Evolutionary conservation across 495 filamentous ascomycete genomes (phyloP), one percentile per base, ranked within the genome.

Genomic region (Ramalina peruviana): DNA sequence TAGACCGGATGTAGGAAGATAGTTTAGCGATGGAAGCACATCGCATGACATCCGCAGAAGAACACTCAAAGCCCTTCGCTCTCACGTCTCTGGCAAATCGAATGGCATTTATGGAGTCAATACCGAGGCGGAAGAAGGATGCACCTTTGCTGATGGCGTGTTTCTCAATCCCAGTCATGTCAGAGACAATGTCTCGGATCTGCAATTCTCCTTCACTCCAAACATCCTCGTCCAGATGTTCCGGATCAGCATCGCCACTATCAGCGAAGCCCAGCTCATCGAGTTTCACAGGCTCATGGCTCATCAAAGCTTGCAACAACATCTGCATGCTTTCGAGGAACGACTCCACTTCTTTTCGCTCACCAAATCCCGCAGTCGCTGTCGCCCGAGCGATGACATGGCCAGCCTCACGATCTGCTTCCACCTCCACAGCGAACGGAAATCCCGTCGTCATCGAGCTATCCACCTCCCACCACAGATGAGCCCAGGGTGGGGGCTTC

Each of bases 101-200:
- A 50, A 67, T 65, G 11, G 65, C 63, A 10, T 53, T 61, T 16
- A 67, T 64, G 6, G 65, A 67, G 40, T 67, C 63, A 17, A 67
- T 56, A 1, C 65, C 65, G 7, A 67, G 52, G 33, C 56, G 54
- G 7, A 67, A 51, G 53, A 67, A 67, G 2, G 65, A 64, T 39
- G 63, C 58, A 4, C 55, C 55, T 36, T 60, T 67, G 13, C 58
- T 36, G 2, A 67, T 43, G 26, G 54, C 39, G 3, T 23, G 15
- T 12, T 37, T 36, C n/a, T 41, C 39, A 13, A 62, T 39, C 16
- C 54, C 51, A 36, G 57, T 59, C 44, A 61, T 61, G 5, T 46
- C 53, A 15, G 43, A 50, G 13, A 50, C 53, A 11, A 56, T 15
- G 12, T 58, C 55, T 37, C 47, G 56, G 23, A 67, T 59, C 25